phyloP scores from a whole-genome alignment of 371 early-diverging fungal species.

The Syncephalastrum sp. region DNA sequence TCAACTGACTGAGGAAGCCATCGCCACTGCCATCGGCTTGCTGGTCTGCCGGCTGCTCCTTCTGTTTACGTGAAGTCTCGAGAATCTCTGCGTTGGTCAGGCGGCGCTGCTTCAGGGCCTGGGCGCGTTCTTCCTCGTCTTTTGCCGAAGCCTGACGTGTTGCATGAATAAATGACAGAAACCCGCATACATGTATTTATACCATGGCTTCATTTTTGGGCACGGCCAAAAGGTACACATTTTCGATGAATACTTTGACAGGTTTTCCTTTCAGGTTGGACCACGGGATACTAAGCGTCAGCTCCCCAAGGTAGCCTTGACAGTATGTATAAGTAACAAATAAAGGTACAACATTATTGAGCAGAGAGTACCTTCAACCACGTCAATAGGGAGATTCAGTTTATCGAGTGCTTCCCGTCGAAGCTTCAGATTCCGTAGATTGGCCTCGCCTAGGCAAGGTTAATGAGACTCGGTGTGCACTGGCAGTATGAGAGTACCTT shows the following conservation, averaged over 20 bases:
- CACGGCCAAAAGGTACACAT: constrained; percentile 74
- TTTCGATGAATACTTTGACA: constrained; percentile 73
- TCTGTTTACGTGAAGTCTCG: constrained; percentile 40
- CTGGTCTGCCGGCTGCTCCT: constrained; percentile 52
- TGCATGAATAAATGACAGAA: not conserved
- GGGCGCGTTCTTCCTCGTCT: constrained; percentile 82
- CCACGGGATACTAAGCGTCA: constrained; percentile 86
- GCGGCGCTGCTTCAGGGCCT: constrained; percentile 78
- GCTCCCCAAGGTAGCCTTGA: constrained; percentile 76
- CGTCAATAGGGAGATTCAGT: constrained; percentile 82
- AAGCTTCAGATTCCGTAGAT: constrained; percentile 73
- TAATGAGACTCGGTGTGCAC: constrained; percentile 3
- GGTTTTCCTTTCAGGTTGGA: constrained; percentile 82
- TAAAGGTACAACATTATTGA: not conserved
- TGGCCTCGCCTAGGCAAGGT: constrained; percentile 71
- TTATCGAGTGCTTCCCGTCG: constrained; percentile 79
- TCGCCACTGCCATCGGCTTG: constrained; percentile 57
- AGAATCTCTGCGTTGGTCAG: constrained; percentile 81
- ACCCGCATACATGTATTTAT: constrained; percentile 1
- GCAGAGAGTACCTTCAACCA: constrained; percentile 65
- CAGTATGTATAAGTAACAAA: not conserved
- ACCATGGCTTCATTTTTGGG: constrained; percentile 63
- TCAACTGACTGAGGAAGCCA: constrained; percentile 65
- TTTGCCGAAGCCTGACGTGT: constrained; percentile 43
- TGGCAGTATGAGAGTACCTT: constrained; percentile 50